Evolutionary conservation across 345 rosid species (phyloP), one percentile per base, ranked within the genome.

Genomic region (Rhizophora mangle): DNA sequence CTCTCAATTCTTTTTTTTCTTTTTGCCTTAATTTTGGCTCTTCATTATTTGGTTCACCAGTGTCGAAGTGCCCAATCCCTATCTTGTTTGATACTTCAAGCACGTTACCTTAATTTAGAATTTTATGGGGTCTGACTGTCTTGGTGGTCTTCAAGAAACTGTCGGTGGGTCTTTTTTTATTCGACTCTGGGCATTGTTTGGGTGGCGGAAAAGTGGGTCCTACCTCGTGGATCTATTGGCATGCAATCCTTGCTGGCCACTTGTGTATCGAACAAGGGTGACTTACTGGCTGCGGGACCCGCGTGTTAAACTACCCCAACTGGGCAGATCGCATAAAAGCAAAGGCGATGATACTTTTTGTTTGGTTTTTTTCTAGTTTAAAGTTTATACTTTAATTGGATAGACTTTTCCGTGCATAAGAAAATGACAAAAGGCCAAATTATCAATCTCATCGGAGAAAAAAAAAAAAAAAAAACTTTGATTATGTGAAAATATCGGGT

Each of bases 141-240:
- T 32, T 6, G 34, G 6, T 6, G 5, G 34, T 65, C 72, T 67
- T 47, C 29, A 19, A 71, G 62, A 70, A 51, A 77, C 70, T 87
- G 96, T 89, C 96, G 96, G 95, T 89, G 88, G 80, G 80, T 78
- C 78, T 77, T 49, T 43, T 64, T 39, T 37, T 56, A 22, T 34
- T 29, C 34, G 32, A 21, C 27, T 10, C 11, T 34, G 9, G 34
- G 18, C 15, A 47, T 2, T 51, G 66, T 34, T 74, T 72, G 63
- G 68, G 64, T 74, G 22, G 26, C 26, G 56, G 31, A 8, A 2
- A 29, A 20, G 31, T 70, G 21, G 79, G 80, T 64, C 76, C 71
- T 16, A 46, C 27, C 67, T 69, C 72, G 64, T 71, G 70, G 73
- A 52, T 62, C 51, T 5, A 8, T 57, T 62, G 5, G 24, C 54